Percentiles rank a stretch among this genome's conserved stretches.
phyloP scores from a whole-genome alignment of 768 basidiomycete species.

The Jaapia argillacea region DNA sequence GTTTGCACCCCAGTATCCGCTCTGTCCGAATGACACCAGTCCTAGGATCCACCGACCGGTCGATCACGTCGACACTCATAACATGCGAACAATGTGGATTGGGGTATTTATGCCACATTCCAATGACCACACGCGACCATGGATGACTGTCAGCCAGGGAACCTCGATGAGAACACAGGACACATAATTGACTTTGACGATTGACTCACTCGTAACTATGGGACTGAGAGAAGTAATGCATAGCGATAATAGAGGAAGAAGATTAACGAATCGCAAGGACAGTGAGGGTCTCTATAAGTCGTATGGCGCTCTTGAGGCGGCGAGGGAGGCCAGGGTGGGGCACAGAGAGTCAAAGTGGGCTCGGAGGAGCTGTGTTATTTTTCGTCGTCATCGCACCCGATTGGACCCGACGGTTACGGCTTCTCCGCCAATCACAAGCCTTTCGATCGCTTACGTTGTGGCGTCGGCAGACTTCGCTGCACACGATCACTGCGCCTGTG shows the following conservation, averaged over 20 bases:
- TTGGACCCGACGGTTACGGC: conserved; percentile 3
- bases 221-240: conserved; percentile 85
- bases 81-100: conserved; percentile 89
- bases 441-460: too few relatives aligned
- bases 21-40: conserved; percentile 91
- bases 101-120: conserved; percentile 95
- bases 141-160: conserved; percentile 48
- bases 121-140: conserved; percentile 85
- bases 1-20: conserved; percentile 83
- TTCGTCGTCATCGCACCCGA: background rate
- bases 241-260: conserved; percentile 17
- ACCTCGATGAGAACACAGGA: conserved; percentile 5
- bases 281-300: too few relatives aligned
- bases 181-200: too few relatives aligned
- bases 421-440: conserved; percentile 24
- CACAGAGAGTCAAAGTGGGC: too few relatives aligned
- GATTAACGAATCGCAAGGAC: background rate
- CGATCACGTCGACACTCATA: conserved; percentile 77
- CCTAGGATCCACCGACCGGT: conserved; percentile 71
- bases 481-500: too few relatives aligned
- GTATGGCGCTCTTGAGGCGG: too few relatives aligned
- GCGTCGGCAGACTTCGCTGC: too few relatives aligned
- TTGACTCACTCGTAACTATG: conserved; percentile 72
- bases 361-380: background rate
- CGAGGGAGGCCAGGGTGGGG: background rate